Conservation (phyloP, 371 early-diverging fungal species). For the Mucor circinelloides region DNA sequence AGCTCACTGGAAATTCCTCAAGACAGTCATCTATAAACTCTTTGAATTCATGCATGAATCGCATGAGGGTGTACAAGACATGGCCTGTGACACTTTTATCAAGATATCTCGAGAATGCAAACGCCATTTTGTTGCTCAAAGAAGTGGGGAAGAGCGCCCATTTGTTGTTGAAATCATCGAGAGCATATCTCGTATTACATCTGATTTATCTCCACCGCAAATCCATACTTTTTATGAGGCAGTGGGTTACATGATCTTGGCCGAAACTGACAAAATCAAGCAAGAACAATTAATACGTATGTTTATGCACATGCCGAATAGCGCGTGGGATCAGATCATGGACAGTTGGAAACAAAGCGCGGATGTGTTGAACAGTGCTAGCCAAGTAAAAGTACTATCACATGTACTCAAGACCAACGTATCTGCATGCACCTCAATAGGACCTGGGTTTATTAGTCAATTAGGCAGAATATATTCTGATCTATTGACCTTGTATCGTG, state of each 20-base stretch:
- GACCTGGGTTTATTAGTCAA: slow-evolving; percentile 84
- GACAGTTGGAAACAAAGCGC: slow-evolving; percentile 70
- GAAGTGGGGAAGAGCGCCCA: slow-evolving; percentile 81
- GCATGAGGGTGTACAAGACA: slow-evolving; percentile 99
- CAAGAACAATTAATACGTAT: slow-evolving; percentile 83
- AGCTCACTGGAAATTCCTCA: slow-evolving; percentile 99
- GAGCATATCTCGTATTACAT: slow-evolving; percentile 76
- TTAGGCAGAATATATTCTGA: slow-evolving; percentile 87
- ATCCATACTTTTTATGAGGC: slow-evolving; percentile 97
- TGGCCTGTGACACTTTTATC: slow-evolving; percentile 99
- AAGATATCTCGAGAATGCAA: slow-evolving; percentile 98
- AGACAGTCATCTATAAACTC: slow-evolving; percentile 99
- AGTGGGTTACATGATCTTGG: slow-evolving; percentile 93
- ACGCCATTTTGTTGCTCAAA: slow-evolving; percentile 90
- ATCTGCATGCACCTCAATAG: slow-evolving; percentile 86
- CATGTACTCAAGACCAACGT: slow-evolving; percentile 95
- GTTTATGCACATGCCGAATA: slow-evolving; percentile 90
- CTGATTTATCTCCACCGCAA: slow-evolving; percentile 90
- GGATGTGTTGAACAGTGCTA: slow-evolving; percentile 74
- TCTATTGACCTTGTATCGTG: slow-evolving; percentile 89
- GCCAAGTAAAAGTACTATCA: slow-evolving; percentile 82
- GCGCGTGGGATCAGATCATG: slow-evolving; percentile 81
- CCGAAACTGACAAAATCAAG: slow-evolving; percentile 71
- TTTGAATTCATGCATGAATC: slow-evolving; percentile 99
- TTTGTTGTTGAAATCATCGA: slow-evolving; percentile 94